These are phyloP conservation scores for Colletotrichum sp. DNA, from an alignment of 2,329 filamentous ascomycete genomes.

Conservation along the genomic window DNA sequence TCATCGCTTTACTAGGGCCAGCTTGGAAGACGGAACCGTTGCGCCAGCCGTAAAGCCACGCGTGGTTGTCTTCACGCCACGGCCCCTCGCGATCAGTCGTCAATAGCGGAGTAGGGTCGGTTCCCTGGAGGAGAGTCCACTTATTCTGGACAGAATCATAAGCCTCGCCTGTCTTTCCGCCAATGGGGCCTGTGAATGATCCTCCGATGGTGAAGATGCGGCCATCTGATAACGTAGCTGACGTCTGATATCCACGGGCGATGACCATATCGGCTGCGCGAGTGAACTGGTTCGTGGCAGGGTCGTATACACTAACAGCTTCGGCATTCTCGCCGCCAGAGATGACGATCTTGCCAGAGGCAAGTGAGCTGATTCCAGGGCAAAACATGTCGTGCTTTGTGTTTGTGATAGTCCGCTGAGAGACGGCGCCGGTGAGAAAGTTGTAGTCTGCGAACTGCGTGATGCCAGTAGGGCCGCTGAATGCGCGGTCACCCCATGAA, in stretches of 20 bases:
- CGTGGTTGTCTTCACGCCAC: constrained; percentile 45
- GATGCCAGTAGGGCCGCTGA: constrained; percentile 22
- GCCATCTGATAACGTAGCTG: constrained; percentile 55
- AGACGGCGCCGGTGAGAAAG: constrained; percentile 28
- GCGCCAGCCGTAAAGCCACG: constrained; percentile 43
- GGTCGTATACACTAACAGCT: constrained; percentile 54
- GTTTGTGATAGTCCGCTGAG: constrained; percentile 36
- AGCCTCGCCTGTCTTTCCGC: constrained; percentile 62
- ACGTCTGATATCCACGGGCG: constrained; percentile 57
- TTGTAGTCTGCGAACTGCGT: constrained; percentile 27
- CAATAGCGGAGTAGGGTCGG: constrained; percentile 51
- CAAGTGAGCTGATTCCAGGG: constrained; percentile 57
- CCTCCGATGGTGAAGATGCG: constrained; percentile 65
- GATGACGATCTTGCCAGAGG: constrained; percentile 54
- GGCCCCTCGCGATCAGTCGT: constrained; percentile 55
- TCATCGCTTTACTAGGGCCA: constrained; percentile 57
- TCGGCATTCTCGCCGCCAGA: constrained; percentile 56
- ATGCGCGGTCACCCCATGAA: constrained; percentile 28
- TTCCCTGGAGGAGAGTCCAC: constrained; percentile 51
- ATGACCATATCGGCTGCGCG: constrained; percentile 47
- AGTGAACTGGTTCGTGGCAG: constrained; percentile 40
- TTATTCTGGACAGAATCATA: constrained; percentile 48
- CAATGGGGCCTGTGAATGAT: constrained; percentile 50
- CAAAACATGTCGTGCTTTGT: constrained; percentile 63
- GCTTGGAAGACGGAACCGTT: constrained; percentile 58